Evolutionary conservation across 2,329 filamentous ascomycete species (phyloP).

Genomic region (Fonsecaea nubica): DNA sequence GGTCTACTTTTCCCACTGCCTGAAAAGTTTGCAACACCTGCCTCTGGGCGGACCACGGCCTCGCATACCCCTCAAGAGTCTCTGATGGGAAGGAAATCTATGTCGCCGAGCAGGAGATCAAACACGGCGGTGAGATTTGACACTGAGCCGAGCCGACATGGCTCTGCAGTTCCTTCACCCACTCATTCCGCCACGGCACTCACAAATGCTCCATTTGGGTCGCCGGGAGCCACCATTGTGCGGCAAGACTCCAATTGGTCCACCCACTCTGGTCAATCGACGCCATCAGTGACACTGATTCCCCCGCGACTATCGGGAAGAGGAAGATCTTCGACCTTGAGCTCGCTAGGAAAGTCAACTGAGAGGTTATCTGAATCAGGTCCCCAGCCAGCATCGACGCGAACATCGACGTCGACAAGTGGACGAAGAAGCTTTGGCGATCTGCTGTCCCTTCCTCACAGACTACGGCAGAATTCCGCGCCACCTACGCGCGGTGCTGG

Average conservation of each 20-base stretch:
- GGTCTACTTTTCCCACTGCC: conserved; percentile 87
- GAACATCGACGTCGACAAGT: conserved; percentile 82
- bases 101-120: conserved; percentile 39
- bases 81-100: conserved; percentile 45
- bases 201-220: conserved; percentile 55
- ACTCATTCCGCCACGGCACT: conserved; percentile 60
- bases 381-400: conserved; percentile 60
- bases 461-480: conserved; percentile 83
- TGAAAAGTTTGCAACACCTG: conserved; percentile 66
- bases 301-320: conserved; percentile 67
- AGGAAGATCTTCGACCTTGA: conserved; percentile 87
- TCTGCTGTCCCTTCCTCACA: conserved; percentile 74
- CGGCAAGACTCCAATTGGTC: conserved; percentile 69
- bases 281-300: conserved; percentile 64
- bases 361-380: conserved; percentile 65
- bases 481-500: conserved; percentile 69
- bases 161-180: conserved; percentile 55
- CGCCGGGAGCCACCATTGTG: conserved; percentile 54
- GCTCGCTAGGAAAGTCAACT: conserved; percentile 76
- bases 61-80: conserved; percentile 51
- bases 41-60: conserved; percentile 47
- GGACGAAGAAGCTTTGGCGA: conserved; percentile 93
- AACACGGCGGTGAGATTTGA: conserved; percentile 37
- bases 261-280: conserved; percentile 68
- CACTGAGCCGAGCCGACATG: conserved; percentile 26